Percentiles rank a stretch among this genome's conserved stretches.
Evolutionary conservation across 495 filamentous ascomycete genomes (phyloP).

Genomic region (Podospora appendiculata): DNA sequence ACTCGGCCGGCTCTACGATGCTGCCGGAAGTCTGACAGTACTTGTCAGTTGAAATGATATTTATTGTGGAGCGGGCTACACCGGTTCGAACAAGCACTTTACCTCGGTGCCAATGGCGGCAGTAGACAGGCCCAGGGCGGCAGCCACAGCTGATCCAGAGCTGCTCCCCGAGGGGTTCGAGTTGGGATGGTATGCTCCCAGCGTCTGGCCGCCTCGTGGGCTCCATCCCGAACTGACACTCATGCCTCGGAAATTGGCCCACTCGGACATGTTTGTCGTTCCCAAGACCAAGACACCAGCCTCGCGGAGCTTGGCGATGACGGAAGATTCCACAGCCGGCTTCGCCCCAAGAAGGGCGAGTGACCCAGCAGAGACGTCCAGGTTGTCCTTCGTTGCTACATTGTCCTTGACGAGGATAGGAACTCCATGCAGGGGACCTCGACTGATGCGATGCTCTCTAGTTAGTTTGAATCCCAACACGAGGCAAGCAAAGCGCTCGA

Average conservation of each 20-base stretch:
- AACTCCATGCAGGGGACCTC: conserved; percentile 24
- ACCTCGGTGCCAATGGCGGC: conserved; percentile 27
- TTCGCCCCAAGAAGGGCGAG: conserved; percentile 40
- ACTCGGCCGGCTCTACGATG: background rate
- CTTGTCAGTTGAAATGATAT: no score
- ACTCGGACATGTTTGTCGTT: conserved; percentile 31
- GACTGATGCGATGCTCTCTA: background rate
- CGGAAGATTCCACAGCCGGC: conserved; percentile 30
- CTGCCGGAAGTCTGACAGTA: background rate
- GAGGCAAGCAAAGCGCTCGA: no score
- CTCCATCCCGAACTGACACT: conserved; percentile 34
- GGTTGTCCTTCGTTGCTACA: conserved; percentile 21
- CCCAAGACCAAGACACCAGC: conserved; percentile 41
- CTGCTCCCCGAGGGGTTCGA: conserved; percentile 25
- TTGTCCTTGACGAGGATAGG: conserved; percentile 33
- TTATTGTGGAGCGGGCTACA: no score
- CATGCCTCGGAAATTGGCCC: conserved; percentile 27
- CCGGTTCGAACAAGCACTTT: no score
- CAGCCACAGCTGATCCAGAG: conserved; percentile 24
- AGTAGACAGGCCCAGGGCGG: conserved; percentile 22
- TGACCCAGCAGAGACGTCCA: conserved; percentile 37
- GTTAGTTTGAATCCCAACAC: no score
- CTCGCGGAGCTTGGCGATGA: conserved; percentile 36
- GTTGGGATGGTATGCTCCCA: conserved; percentile 27
- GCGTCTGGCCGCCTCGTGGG: conserved; percentile 5